phyloP scores from a whole-genome alignment of 2,329 filamentous ascomycete species.

The Aspergillus sp. region DNA sequence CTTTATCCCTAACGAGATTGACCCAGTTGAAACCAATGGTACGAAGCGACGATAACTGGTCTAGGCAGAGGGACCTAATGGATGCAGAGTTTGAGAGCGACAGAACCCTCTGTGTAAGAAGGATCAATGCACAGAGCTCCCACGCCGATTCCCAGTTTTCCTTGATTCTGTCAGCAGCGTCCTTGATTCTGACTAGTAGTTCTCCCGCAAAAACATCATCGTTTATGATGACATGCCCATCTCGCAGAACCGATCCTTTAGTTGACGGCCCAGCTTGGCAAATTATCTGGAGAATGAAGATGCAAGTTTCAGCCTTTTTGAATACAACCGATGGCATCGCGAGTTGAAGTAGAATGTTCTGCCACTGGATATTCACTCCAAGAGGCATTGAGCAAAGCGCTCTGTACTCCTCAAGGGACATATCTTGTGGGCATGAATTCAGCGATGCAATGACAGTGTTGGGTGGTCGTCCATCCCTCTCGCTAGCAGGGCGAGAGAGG shows the following conservation, averaged over 20 bases:
- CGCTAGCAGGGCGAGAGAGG: slow-evolving; percentile 30
- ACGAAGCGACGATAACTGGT: slow-evolving; percentile 34
- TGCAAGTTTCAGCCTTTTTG: slow-evolving; percentile 48
- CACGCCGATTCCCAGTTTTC: slow-evolving; percentile 54
- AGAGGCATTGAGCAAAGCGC: slow-evolving; percentile 51
- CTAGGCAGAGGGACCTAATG: slow-evolving; percentile 26
- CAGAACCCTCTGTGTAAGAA: slow-evolving; percentile 45
- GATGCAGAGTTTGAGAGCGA: slow-evolving; percentile 33
- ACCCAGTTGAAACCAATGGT: slow-evolving; percentile 44
- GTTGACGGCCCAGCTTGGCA: slow-evolving; percentile 47
- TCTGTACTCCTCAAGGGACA: slow-evolving; percentile 57
- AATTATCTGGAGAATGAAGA: slow-evolving; percentile 52
- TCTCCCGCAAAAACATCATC: slow-evolving; percentile 22
- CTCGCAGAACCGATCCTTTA: slow-evolving; percentile 11
- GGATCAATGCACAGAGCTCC: slow-evolving; percentile 42
- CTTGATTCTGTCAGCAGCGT: slow-evolving; percentile 37
- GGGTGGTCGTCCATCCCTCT: slow-evolving; percentile 27
- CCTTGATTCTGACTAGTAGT: slow-evolving; percentile 35
- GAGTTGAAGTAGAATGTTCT: slow-evolving; percentile 56
- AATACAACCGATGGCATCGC: slow-evolving; percentile 51
- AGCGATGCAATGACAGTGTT: slow-evolving; percentile 57
- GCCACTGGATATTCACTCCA: slow-evolving; percentile 54
- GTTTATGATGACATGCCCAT: slow-evolving; percentile 24
- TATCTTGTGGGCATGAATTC: slow-evolving; percentile 45
- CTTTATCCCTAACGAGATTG: slow-evolving; percentile 29